phyloP scores from a whole-genome alignment of 2,329 filamentous ascomycete species.

The Elsinoe fawcettii region DNA sequence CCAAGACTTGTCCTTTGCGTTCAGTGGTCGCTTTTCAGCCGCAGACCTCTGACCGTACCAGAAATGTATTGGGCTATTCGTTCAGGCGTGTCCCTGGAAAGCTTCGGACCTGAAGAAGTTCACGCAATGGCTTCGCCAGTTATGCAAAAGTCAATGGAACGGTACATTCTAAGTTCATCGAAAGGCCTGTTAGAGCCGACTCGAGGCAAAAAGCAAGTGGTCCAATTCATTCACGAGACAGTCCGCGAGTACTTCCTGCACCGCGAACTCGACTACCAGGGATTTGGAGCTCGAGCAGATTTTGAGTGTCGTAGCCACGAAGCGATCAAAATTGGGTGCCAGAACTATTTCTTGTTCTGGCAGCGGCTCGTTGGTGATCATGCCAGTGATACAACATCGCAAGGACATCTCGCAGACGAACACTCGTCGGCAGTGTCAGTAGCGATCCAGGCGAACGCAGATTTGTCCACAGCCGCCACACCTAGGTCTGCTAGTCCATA shows the following conservation, averaged over 20 bases:
- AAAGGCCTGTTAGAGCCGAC: neutral
- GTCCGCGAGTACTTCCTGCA: conserved; percentile 1
- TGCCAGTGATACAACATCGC: too few species aligned
- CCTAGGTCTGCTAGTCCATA: too few species aligned
- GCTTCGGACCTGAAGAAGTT: neutral
- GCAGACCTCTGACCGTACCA: conserved; percentile 33
- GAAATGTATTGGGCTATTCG: conserved; percentile 43
- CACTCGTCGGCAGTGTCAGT: too few species aligned
- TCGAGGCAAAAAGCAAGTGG: neutral
- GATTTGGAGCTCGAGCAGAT: neutral
- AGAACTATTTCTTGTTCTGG: too few species aligned
- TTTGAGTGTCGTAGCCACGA: too few species aligned
- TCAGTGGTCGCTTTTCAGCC: conserved; percentile 48
- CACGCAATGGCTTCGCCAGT: neutral
- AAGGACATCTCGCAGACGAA: too few species aligned
- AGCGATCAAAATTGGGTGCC: too few species aligned
- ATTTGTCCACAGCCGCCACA: too few species aligned
- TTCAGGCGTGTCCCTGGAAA: conserved; percentile 20
- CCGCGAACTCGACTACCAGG: neutral
- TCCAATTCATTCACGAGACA: conserved; percentile 8
- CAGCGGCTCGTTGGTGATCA: too few species aligned
- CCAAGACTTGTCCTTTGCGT: conserved; percentile 38
- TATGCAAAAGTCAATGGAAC: neutral
- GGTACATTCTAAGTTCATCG: neutral
- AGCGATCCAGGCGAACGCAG: too few species aligned